Evolutionary conservation across 2,329 filamentous ascomycete species (phyloP), one percentile per base, ranked within the genome.

Genomic region (Penicillium freii): DNA sequence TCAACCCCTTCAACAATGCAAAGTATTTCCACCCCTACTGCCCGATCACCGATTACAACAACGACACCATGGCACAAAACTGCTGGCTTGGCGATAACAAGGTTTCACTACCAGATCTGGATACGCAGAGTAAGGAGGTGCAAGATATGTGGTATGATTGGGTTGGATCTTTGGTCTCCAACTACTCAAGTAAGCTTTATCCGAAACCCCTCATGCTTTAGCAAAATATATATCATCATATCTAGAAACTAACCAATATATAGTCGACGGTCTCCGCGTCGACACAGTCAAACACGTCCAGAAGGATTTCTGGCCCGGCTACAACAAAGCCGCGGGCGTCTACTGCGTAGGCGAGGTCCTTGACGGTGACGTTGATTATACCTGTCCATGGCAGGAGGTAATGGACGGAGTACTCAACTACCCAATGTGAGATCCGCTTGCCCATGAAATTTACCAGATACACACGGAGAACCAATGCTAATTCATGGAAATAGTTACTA

Each of bases 11-110:
- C 65, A 81, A 87, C 69, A 73, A 81, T 29, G 58, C 77, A 19
- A 78, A 78, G 25, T 86, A 86, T 64, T 90, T 84, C 72, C 86
- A 90, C 67, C 44, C 79, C 1, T 82, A 80, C 65, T 89, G 87
- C 71, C 66, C 67, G 3, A 77, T 84, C 51, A 60, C 56, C 17
- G 68, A 87, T 69, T 87, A 85, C 72, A 67, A 71, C 38, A 72
- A 86, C 66, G 76, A 84, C 61, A 75, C 69, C 1, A 75, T 71
- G 21, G 68, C 71, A 3, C 68, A 74, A 44, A 42, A 72, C 17
- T 88, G 86, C 75, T 84, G 82, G 81, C 73, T 82, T 19, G 81
- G 81, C 21, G 78, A 81, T 57, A 76, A 75, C n/a, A 78, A 76
- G 17, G 80, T 84, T n/a, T 77, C 80, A 0, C 80, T 90, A 0